These are phyloP conservation scores for Hypoxylon rubiginosum DNA, from an alignment of 2,329 filamentous ascomycete genomes.

Conservation along the genomic window DNA sequence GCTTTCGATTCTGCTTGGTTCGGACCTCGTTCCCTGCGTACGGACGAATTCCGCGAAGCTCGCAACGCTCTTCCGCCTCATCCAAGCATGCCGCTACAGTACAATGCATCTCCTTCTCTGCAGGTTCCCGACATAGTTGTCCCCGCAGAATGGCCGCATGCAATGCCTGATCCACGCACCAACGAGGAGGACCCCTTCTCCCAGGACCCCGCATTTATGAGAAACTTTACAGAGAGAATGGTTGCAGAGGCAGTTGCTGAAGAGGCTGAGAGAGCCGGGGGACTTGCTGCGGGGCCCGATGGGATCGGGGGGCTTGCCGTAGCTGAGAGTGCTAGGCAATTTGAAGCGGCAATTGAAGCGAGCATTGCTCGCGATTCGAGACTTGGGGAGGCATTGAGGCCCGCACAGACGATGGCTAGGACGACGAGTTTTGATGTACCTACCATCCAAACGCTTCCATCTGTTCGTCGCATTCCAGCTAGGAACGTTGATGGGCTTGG, in stretches of 20 bases:
- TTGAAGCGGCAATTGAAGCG: no score
- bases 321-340: no score
- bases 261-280: not conserved
- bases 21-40: not conserved
- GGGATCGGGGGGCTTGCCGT: no score
- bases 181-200: not conserved
- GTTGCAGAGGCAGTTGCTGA: not conserved
- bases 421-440: not conserved
- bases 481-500: conserved; percentile 77
- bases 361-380: no score
- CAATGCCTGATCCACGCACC: not conserved
- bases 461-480: not conserved
- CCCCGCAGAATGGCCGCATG: no score
- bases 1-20: conserved; percentile 1
- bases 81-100: not conserved
- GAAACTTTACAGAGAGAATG: not conserved
- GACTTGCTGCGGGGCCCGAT: no score
- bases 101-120: not conserved
- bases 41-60: not conserved
- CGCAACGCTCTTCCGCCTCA: not conserved
- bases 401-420: not conserved
- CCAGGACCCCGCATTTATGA: not conserved
- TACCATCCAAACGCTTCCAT: not conserved
- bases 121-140: not conserved
- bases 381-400: no score